Percentiles rank a stretch among this genome's conserved stretches.
Conservation (phyloP, 73 alveolate species). For the Urostyla sp. region DNA sequence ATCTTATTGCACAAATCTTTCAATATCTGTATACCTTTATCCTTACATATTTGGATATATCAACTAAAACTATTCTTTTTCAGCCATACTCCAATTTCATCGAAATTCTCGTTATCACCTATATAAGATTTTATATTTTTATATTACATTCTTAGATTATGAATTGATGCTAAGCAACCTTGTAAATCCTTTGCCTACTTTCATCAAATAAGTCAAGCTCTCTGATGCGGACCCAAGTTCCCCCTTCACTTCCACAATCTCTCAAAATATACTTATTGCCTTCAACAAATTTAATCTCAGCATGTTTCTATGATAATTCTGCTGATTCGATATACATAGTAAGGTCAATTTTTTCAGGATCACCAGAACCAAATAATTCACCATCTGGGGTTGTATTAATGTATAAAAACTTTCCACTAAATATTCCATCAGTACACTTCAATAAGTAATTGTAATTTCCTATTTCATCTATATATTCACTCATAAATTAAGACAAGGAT, state of each 20-base stretch:
- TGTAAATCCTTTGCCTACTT: slow-evolving; percentile 49
- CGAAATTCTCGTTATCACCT: slow-evolving; percentile 33
- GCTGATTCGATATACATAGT: slow-evolving; percentile 75
- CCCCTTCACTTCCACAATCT: slow-evolving; percentile 66
- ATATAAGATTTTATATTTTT: not conserved
- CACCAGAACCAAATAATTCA: slow-evolving; percentile 76
- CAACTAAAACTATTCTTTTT: slow-evolving; percentile 2
- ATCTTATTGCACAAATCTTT: slow-evolving; percentile 31
- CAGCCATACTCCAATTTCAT: slow-evolving; percentile 46
- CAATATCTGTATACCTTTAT: slow-evolving; percentile 28
- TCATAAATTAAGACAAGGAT: not conserved
- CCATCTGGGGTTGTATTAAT: slow-evolving; percentile 77
- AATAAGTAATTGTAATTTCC: slow-evolving; percentile 68
- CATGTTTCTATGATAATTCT: slow-evolving; percentile 66
- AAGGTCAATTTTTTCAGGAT: slow-evolving; percentile 65
- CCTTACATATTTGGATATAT: slow-evolving; percentile 13
- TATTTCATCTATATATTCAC: slow-evolving; percentile 26
- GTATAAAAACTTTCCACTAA: slow-evolving; percentile 74
- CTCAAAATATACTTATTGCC: slow-evolving; percentile 57
- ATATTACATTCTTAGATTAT: slow-evolving; percentile 39
- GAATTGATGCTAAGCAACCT: slow-evolving; percentile 51
- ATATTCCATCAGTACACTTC: slow-evolving; percentile 77
- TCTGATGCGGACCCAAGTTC: slow-evolving; percentile 74
- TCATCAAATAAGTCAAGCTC: slow-evolving; percentile 59
- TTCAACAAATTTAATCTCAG: slow-evolving; percentile 57